Evolutionary conservation across 257 asterid species (phyloP).

Genomic region (Primulina huaijiensis): DNA sequence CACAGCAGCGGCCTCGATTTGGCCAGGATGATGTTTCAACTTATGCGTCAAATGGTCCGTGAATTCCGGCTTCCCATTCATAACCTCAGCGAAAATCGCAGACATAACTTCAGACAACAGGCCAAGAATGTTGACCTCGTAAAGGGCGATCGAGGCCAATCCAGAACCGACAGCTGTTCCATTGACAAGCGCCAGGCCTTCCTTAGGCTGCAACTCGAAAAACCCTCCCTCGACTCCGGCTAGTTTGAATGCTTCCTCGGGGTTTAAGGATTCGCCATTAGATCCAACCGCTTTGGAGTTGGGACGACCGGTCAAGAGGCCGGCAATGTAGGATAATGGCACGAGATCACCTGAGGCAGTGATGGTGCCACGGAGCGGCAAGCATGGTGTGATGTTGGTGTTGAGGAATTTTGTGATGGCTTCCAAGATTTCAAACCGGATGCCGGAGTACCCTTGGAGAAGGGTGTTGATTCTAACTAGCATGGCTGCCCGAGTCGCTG

Average conservation of each 20-base stretch:
- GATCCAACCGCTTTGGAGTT: conserved; percentile 51
- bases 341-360: conserved; percentile 53
- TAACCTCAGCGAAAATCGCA: conserved; percentile 52
- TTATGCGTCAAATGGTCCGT: conserved; percentile 52
- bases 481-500: conserved; percentile 56
- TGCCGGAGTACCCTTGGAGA: conserved; percentile 54
- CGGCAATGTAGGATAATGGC: conserved; percentile 50
- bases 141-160: conserved; percentile 49
- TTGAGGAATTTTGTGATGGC: conserved; percentile 48
- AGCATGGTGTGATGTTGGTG: conserved; percentile 44
- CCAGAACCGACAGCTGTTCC: conserved; percentile 58
- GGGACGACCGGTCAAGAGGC: conserved; percentile 45
- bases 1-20: conserved; percentile 55
- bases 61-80: conserved; percentile 53
- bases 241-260: conserved; percentile 40
- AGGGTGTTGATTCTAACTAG: conserved; percentile 52
- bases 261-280: conserved; percentile 36
- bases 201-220: conserved; percentile 51
- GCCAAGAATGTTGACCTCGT: conserved; percentile 39
- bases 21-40: conserved; percentile 53
- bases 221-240: conserved; percentile 38
- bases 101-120: conserved; percentile 42
- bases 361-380: conserved; percentile 57
- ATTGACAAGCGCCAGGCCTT: conserved; percentile 52
- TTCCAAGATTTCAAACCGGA: conserved; percentile 49